Conservation (phyloP, 345 rosid genomes). For the Brassica nigra region DNA sequence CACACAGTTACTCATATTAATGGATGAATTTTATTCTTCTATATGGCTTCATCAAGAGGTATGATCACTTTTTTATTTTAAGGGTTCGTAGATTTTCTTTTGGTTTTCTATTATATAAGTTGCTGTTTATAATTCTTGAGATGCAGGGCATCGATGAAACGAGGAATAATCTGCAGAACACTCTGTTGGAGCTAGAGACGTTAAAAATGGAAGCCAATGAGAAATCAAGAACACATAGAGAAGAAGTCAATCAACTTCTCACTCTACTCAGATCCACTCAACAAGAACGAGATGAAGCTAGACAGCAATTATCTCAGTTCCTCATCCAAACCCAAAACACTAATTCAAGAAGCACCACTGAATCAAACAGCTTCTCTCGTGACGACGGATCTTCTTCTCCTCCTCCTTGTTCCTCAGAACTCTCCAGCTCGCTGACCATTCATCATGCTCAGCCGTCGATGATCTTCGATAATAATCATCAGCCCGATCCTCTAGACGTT, state of each 20-base stretch:
- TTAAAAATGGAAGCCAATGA: slow-evolving; percentile 60
- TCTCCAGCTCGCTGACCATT: slow-evolving; percentile 43
- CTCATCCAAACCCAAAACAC: slow-evolving; percentile 31
- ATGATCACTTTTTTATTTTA: not conserved
- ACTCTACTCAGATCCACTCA: slow-evolving; percentile 57
- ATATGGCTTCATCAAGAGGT: slow-evolving; percentile 39
- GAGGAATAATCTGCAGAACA: slow-evolving; percentile 57
- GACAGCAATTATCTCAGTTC: slow-evolving; percentile 52
- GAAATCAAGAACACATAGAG: slow-evolving; percentile 53
- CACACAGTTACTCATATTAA: not conserved
- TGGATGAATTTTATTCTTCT: slow-evolving; percentile 32
- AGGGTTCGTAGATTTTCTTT: not conserved
- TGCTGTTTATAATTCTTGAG: not conserved
- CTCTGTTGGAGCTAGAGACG: slow-evolving; percentile 64
- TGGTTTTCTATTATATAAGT: not conserved
- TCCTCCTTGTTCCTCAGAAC: slow-evolving; percentile 80
- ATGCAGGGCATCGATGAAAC: slow-evolving; percentile 62
- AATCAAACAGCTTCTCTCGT: slow-evolving; percentile 59
- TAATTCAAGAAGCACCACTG: slow-evolving; percentile 68
- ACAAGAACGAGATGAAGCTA: slow-evolving; percentile 87
- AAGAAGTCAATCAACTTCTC: slow-evolving; percentile 48
- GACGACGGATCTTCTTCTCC: slow-evolving; percentile 61
- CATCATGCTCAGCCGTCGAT: slow-evolving; percentile 30
- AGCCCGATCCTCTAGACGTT: slow-evolving; percentile 34
- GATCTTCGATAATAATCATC: slow-evolving; percentile 16